Evolutionary conservation across 2,329 filamentous ascomycete genomes (phyloP).

Genomic region (Fusarium austroafricanum): DNA sequence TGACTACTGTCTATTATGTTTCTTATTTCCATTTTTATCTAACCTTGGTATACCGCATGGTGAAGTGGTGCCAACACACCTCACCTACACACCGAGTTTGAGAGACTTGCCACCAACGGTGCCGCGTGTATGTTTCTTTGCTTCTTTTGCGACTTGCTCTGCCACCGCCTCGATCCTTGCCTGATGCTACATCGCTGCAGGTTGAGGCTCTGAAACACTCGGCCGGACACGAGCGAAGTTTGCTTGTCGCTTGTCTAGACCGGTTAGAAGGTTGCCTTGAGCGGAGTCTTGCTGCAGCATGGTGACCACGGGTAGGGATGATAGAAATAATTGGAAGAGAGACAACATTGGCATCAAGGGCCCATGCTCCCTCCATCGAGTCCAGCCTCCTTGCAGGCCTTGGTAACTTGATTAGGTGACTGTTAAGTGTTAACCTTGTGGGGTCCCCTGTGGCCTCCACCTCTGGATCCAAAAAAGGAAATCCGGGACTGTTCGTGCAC

Average conservation of each 20-base stretch:
- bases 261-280: constrained; percentile 20
- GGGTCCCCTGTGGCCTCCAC: constrained; percentile 28
- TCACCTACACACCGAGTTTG: constrained; percentile 24
- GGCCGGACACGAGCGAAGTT: constrained; percentile 32
- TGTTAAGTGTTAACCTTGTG: constrained; percentile 28
- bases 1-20: constrained; percentile 3
- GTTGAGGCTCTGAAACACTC: constrained; percentile 21
- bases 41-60: background rate
- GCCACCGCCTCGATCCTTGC: background rate
- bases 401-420: too few relatives aligned
- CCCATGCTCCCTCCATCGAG: constrained; percentile 11
- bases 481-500: constrained; percentile 21
- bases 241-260: constrained; percentile 33
- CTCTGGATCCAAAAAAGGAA: constrained; percentile 29
- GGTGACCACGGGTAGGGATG: constrained; percentile 14
- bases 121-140: constrained; percentile 6
- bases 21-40: too few relatives aligned
- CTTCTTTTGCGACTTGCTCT: background rate
- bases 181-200: background rate
- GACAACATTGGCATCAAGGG: constrained; percentile 6
- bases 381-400: too few relatives aligned
- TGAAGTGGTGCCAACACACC: constrained; percentile 15
- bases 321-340: constrained; percentile 26
- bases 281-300: background rate
- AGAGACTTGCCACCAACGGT: constrained; percentile 23